Evolutionary conservation across 768 basidiomycete genomes (phyloP).

Genomic region (Tulasnella sp.): DNA sequence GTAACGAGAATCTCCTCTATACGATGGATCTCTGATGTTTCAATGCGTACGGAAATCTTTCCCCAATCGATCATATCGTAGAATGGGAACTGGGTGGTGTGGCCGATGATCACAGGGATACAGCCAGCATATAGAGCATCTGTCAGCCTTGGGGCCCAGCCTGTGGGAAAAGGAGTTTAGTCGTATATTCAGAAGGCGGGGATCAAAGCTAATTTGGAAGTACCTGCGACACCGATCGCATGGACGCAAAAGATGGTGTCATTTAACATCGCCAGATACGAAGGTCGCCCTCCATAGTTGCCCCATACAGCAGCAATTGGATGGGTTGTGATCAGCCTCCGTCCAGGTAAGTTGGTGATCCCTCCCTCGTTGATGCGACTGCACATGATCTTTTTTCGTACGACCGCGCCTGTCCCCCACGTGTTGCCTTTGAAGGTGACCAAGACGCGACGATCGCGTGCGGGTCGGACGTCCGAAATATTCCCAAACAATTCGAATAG

Average conservation of each 20-base stretch:
- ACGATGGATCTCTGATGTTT: constrained; percentile 28
- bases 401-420: constrained; percentile 29
- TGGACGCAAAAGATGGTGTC: constrained; percentile 27
- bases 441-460: constrained; percentile 22
- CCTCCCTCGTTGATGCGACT: constrained; percentile 20
- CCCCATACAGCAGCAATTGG: constrained; percentile 22
- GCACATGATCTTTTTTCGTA: constrained; percentile 25
- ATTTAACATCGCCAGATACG: constrained; percentile 25
- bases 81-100: constrained; percentile 31
- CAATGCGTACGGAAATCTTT: constrained; percentile 29
- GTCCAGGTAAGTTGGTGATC: constrained; percentile 19
- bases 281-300: constrained; percentile 22
- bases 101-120: constrained; percentile 32
- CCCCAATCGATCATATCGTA: constrained; percentile 31
- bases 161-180: not conserved
- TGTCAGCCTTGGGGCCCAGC: constrained; percentile 30
- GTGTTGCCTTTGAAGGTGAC: constrained; percentile 26
- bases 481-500: constrained; percentile 23
- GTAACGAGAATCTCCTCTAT: constrained; percentile 29
- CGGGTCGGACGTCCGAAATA: constrained; percentile 22
- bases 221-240: constrained; percentile 24
- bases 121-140: constrained; percentile 34
- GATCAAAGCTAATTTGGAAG: not conserved
- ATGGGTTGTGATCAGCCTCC: not conserved
- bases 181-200: not conserved